Evolutionary conservation across 441 rosid species (phyloP), one percentile per base, ranked within the genome.

Genomic region (Eutrema salsugineum): DNA sequence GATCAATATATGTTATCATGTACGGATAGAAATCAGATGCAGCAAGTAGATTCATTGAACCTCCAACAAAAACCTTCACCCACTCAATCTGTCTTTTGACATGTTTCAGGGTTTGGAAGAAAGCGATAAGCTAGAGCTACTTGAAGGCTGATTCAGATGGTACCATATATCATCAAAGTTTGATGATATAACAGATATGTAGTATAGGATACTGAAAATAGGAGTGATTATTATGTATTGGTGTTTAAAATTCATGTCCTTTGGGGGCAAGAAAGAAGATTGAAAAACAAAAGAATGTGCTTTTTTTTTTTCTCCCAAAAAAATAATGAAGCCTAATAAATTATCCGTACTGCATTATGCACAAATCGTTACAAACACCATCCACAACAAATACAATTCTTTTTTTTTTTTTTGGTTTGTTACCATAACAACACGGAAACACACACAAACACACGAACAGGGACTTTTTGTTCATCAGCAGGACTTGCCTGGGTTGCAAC

Each of bases 21-120:
- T 50, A 51, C 64, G 1, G 42, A 54, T 57, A 54, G 54, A 22
- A 22, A 54, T 62, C 14, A 22, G 19, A 54, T 69, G 60, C 46
- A 46, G 70, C 5, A 56, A 12, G 8, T 11, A 10, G 54, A 33
- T 14, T 32, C 2, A 8, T 43, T 22, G 24, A 53, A 53, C 33
- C 10, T 33, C 33, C 6, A 73, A 15, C 10, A 36, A 57, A 57
- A 61, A 51, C 36, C 43, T 69, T 8, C 17, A 28, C 24, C 55
- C 16, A 71, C 59, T 22, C 0, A 0, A 65, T 59, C 22, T 58
- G 5, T 60, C 36, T 51, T 46, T 53, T 71, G 66, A 20, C 38
- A 46, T 60, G 68, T 60, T 77, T 63, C 89, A 92, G 99, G 98
- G 87, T 69, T 89, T 94, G 38, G 87, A 90, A 81, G 89, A 79